Evolutionary conservation across 2,329 filamentous ascomycete genomes (phyloP).

Genomic region (Exophiala sp.): DNA sequence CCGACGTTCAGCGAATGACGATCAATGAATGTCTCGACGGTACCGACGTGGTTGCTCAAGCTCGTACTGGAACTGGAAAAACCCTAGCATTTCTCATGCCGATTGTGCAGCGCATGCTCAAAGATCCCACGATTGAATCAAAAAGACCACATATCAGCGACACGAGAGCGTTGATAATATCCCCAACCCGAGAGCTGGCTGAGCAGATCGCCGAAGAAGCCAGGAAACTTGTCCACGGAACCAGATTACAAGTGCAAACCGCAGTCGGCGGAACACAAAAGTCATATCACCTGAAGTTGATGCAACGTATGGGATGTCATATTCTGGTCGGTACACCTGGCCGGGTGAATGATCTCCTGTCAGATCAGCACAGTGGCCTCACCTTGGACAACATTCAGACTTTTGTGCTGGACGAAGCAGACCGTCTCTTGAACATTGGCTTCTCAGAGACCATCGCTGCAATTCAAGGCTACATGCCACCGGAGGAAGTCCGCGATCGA

Average conservation of each 20-base stretch:
- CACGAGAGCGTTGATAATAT: conserved; percentile 33
- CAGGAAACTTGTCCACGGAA: conserved; percentile 58
- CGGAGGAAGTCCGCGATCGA: conserved; percentile 56
- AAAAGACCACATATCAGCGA: conserved; percentile 15
- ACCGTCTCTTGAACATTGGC: conserved; percentile 64
- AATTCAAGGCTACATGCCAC: conserved; percentile 50
- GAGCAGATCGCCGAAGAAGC: conserved; percentile 46
- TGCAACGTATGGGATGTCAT: conserved; percentile 54
- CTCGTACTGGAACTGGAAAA: conserved; percentile 51
- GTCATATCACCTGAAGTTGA: conserved; percentile 60
- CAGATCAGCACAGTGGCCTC: conserved; percentile 40
- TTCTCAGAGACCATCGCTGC: conserved; percentile 53
- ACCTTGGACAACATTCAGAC: conserved; percentile 48
- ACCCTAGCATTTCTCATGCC: conserved; percentile 49
- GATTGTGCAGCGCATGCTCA: conserved; percentile 45
- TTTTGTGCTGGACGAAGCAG: conserved; percentile 57
- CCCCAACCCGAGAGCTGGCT: conserved; percentile 49
- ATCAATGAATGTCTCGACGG: conserved; percentile 77
- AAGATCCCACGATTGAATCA: conserved; percentile 33
- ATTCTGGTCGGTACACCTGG: conserved; percentile 50
- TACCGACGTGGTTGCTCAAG: conserved; percentile 64
- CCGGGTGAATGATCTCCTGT: conserved; percentile 47
- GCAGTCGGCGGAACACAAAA: conserved; percentile 95
- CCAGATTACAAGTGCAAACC: conserved; percentile 65
- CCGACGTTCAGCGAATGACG: conserved; percentile 81